Conservation (phyloP, 202 grass and related monocot genomes). For the Sporobolus alterniflorus region DNA sequence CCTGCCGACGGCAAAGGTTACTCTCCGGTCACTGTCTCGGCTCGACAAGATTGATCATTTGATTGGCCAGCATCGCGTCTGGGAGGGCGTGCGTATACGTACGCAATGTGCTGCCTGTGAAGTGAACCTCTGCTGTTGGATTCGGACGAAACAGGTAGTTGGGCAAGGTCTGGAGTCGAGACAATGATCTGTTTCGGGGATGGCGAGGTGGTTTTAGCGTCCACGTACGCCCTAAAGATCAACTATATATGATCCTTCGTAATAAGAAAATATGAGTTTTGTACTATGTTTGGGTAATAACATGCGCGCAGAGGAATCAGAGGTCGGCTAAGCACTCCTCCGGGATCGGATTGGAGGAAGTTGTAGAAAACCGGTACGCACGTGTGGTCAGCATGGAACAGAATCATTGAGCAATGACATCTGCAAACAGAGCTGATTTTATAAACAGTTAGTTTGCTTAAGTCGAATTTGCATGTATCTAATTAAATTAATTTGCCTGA, state of each 20-base stretch:
- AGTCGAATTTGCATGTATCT: not conserved
- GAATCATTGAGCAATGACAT: not conserved
- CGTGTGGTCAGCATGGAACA: not conserved
- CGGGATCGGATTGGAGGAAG: not conserved
- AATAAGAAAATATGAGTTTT: not conserved
- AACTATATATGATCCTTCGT: not conserved
- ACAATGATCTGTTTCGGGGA: constrained; percentile 6
- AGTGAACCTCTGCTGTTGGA: not conserved
- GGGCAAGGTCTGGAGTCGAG: not conserved
- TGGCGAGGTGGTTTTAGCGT: not conserved
- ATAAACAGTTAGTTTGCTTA: not conserved
- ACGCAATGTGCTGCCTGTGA: not conserved
- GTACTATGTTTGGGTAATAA: not conserved
- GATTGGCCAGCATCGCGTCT: not conserved
- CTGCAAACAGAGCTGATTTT: not conserved
- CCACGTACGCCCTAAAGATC: not conserved
- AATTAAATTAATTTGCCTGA: too few species aligned
- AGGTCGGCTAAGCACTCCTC: not conserved
- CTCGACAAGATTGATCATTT: not conserved
- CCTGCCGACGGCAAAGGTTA: not conserved
- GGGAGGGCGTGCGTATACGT: not conserved
- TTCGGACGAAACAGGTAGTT: not conserved
- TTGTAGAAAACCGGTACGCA: not conserved
- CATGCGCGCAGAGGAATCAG: not conserved
- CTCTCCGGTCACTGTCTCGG: not conserved